Conservation (phyloP, 805 yeast species). For the Schwanniomyces polymorphus region DNA sequence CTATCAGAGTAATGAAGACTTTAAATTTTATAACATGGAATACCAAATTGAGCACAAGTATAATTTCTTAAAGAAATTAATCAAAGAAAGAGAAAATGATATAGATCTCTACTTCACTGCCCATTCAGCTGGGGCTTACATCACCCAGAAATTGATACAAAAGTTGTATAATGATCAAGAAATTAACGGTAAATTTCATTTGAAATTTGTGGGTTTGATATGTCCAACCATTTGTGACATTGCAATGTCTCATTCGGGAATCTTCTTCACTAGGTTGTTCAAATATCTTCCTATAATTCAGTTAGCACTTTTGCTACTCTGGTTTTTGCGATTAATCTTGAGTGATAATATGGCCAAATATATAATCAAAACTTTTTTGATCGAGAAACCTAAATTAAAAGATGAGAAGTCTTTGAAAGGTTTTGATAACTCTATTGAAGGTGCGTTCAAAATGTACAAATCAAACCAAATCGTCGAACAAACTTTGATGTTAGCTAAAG, state of each 20-base stretch:
- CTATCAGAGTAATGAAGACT: constrained; percentile 6
- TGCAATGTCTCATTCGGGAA: constrained; percentile 42
- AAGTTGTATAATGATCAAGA: constrained; percentile 20
- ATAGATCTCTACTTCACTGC: constrained; percentile 53
- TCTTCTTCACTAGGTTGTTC: constrained; percentile 22
- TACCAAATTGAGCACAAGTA: constrained; percentile 62
- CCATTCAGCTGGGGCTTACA: constrained; percentile 73
- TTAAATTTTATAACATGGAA: constrained; percentile 39
- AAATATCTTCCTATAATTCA: constrained; percentile 26
- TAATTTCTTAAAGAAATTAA: constrained; percentile 42
- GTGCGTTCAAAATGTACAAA: constrained; percentile 42
- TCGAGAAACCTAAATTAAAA: constrained; percentile 23
- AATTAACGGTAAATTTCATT: constrained; percentile 20
- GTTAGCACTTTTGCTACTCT: constrained; percentile 15
- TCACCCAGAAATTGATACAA: constrained; percentile 53
- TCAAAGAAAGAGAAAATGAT: constrained; percentile 11
- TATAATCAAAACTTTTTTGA: constrained; percentile 19
- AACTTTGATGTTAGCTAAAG: constrained; percentile 54
- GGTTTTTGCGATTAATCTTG: constrained; percentile 30
- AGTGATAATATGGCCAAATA: constrained; percentile 12
- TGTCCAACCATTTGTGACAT: constrained; percentile 73
- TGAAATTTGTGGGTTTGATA: constrained; percentile 55
- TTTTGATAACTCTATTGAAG: constrained; percentile 39
- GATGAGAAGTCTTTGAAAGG: constrained; percentile 17
- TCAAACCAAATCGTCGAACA: constrained; percentile 51